Conservation (phyloP, 371 early-diverging fungal genomes). For the Lichtheimia hyalospora region DNA sequence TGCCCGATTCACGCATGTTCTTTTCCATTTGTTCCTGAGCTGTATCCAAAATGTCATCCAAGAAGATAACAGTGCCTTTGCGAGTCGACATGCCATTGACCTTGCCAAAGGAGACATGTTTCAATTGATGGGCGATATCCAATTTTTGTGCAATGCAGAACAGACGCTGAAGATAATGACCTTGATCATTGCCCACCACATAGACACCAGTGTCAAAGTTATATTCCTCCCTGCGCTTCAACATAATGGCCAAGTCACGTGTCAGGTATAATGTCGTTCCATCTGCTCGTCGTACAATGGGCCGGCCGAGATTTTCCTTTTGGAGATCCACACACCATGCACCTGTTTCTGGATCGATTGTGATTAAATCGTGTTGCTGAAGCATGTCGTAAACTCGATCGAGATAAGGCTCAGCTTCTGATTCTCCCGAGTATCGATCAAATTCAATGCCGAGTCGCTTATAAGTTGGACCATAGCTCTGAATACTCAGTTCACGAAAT, state of each 20-base stretch:
- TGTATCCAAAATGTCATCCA: conserved; percentile 93
- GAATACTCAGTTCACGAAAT: conserved; percentile 89
- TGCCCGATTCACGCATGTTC: conserved; percentile 78
- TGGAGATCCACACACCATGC: conserved; percentile 79
- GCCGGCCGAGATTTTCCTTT: conserved; percentile 70
- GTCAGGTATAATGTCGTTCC: conserved; percentile 96
- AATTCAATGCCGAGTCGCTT: conserved; percentile 87
- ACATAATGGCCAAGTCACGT: conserved; percentile 93
- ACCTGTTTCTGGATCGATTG: conserved; percentile 44
- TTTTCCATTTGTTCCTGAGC: conserved; percentile 84
- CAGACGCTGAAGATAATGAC: conserved; percentile 89
- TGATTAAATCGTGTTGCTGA: conserved; percentile 17
- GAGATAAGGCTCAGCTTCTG: conserved; percentile 76
- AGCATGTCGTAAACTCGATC: conserved; percentile 67
- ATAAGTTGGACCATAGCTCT: conserved; percentile 85
- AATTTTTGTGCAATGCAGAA: conserved; percentile 83
- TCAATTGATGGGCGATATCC: conserved; percentile 6
- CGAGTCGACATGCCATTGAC: conserved; percentile 97
- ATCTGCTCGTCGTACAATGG: conserved; percentile 83
- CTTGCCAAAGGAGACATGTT: conserved; percentile 93
- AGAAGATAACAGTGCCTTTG: conserved; percentile 93
- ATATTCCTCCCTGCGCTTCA: conserved; percentile 77
- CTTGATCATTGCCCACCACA: conserved; percentile 92
- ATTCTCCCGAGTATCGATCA: conserved; percentile 98
- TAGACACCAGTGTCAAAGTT: conserved; percentile 87